Conservation (phyloP, 345 rosid species). For the Syzygium grande region DNA sequence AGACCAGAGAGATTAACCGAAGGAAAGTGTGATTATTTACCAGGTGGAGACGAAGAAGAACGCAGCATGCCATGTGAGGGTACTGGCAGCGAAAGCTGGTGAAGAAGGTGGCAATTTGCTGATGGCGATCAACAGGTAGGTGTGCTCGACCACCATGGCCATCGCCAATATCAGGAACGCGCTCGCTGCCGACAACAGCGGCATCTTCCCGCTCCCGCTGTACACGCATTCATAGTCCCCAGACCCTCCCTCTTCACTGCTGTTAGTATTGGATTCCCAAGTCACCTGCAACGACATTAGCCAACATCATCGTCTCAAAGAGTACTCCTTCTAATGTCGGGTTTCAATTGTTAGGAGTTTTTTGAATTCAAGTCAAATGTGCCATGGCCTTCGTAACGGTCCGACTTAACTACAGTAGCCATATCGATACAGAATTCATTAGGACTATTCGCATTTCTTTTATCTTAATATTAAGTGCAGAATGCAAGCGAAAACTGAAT, state of each 20-base stretch:
- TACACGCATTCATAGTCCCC: constrained; percentile 46
- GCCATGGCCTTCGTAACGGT: not conserved
- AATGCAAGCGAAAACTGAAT: not conserved
- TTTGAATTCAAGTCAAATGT: not conserved
- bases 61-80: constrained; percentile 59
- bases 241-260: not conserved
- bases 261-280: constrained; percentile 20
- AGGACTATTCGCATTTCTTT: no score
- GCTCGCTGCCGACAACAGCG: constrained; percentile 47
- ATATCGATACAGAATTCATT: no score
- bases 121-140: constrained; percentile 56
- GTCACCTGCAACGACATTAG: constrained; percentile 27
- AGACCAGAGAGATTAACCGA: not conserved
- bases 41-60: constrained; percentile 76
- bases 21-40: constrained; percentile 15
- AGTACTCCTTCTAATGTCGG: no score
- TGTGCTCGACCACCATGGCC: constrained; percentile 62
- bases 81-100: constrained; percentile 11
- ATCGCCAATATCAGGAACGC: constrained; percentile 62
- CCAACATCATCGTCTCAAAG: not conserved
- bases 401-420: not conserved
- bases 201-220: constrained; percentile 60
- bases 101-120: constrained; percentile 49
- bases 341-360: not conserved
- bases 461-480: no score